Percentiles rank a stretch among this genome's conserved stretches.
Evolutionary conservation across 2,329 filamentous ascomycete species (phyloP).

Genomic region (Monilinia laxa): DNA sequence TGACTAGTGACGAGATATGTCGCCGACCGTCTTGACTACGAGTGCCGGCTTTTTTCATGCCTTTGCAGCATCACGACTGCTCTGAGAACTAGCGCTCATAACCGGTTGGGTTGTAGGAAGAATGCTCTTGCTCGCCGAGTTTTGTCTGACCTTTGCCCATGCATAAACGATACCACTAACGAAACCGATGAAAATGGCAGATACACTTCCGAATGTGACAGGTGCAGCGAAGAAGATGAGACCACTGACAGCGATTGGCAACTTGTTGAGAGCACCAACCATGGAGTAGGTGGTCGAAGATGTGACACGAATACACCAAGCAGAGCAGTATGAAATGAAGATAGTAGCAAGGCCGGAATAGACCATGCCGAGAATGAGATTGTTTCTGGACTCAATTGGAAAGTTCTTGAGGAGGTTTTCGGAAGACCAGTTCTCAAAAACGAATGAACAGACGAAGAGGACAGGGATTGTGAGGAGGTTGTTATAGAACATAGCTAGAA

Average conservation of each 20-base stretch:
- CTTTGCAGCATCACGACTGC: slow-evolving; percentile 78
- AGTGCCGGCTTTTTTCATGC: slow-evolving; percentile 28
- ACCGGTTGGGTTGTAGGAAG: slow-evolving; percentile 66
- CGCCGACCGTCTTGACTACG: neutral
- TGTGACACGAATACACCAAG: slow-evolving; percentile 97
- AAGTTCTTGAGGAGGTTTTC: slow-evolving; percentile 86
- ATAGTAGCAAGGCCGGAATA: slow-evolving; percentile 91
- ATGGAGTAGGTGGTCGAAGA: slow-evolving; percentile 98
- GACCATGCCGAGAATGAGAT: slow-evolving; percentile 82
- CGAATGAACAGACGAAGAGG: slow-evolving; percentile 74
- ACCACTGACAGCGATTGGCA: slow-evolving; percentile 89
- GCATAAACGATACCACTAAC: slow-evolving; percentile 90
- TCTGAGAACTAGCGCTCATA: slow-evolving; percentile 88
- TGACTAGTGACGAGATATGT: neutral
- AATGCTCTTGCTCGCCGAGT: slow-evolving; percentile 61
- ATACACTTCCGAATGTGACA: slow-evolving; percentile 86
- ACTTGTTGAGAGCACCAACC: slow-evolving; percentile 97
- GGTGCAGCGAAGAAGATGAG: slow-evolving; percentile 94
- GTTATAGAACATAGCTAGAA: slow-evolving; percentile 97
- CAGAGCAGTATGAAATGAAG: slow-evolving; percentile 99
- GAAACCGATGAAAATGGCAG: slow-evolving; percentile 88
- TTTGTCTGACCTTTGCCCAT: slow-evolving; percentile 80
- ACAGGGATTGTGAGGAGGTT: slow-evolving; percentile 96
- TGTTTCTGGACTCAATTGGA: slow-evolving; percentile 75
- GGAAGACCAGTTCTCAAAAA: slow-evolving; percentile 89